phyloP scores from a whole-genome alignment of 805 yeast species.

The Lachancea mirantina region DNA sequence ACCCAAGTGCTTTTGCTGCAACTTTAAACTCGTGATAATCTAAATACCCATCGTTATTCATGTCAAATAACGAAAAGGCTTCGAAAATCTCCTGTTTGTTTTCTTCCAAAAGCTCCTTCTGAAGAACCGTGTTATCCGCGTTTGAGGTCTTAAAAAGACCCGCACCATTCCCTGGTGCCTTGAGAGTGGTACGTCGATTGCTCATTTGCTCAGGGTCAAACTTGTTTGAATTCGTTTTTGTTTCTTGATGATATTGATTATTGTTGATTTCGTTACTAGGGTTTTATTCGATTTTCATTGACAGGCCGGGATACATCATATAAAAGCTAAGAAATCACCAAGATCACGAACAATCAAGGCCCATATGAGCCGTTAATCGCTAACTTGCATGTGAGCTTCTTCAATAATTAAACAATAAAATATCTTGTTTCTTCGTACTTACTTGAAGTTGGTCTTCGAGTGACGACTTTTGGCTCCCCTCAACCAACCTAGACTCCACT shows the following conservation, averaged over 20 bases:
- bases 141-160: slow-evolving; percentile 4
- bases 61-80: slow-evolving; percentile 86
- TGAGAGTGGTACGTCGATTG: slow-evolving; percentile 8
- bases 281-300: no score
- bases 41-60: slow-evolving; percentile 82
- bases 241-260: slow-evolving; percentile 3
- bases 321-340: no score
- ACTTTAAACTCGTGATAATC: slow-evolving; percentile 93
- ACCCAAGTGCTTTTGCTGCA: slow-evolving; percentile 90
- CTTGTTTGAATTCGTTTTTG: slow-evolving; percentile 1
- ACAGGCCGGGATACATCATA: no score
- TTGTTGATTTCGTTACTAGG: not conserved
- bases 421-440: no score
- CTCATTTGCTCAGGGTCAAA: slow-evolving; percentile 5
- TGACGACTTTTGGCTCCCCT: no score
- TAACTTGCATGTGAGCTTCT: no score
- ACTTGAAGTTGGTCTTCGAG: no score
- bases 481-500: no score
- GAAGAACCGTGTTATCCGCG: slow-evolving; percentile 14
- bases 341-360: no score
- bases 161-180: slow-evolving; percentile 8
- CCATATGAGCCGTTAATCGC: no score
- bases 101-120: slow-evolving; percentile 66
- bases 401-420: no score
- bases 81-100: slow-evolving; percentile 88